phyloP scores from a whole-genome alignment of 805 yeast genomes.

The Lipomyces lipofer region DNA sequence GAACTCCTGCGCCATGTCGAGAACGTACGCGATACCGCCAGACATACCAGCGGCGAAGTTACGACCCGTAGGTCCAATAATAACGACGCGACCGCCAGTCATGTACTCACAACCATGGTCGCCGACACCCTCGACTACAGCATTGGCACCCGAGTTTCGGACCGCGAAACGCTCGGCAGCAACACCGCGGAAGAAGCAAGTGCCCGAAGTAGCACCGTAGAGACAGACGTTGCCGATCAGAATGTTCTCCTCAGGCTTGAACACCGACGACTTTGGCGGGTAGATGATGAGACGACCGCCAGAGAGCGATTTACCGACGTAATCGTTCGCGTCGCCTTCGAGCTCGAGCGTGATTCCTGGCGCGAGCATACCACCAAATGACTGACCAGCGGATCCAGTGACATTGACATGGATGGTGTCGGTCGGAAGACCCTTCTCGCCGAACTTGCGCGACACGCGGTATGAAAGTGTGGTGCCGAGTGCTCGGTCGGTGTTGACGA shows the following conservation, averaged over 20 bases:
- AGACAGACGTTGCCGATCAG: slow-evolving; percentile 96
- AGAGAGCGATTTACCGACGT: slow-evolving; percentile 94
- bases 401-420: slow-evolving; percentile 93
- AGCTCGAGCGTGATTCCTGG: slow-evolving; percentile 92
- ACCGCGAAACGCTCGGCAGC: slow-evolving; percentile 99
- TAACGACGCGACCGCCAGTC: slow-evolving; percentile 98
- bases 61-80: slow-evolving; percentile 87
- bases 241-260: slow-evolving; percentile 94
- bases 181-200: slow-evolving; percentile 91
- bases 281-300: slow-evolving; percentile 92
- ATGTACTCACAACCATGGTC: slow-evolving; percentile 99
- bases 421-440: slow-evolving; percentile 90
- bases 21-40: slow-evolving; percentile 97
- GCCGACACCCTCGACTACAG: slow-evolving; percentile 96
- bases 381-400: slow-evolving; percentile 95
- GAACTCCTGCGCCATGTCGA: slow-evolving; percentile 93
- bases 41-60: slow-evolving; percentile 98
- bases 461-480: slow-evolving; percentile 93
- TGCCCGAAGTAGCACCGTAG: slow-evolving; percentile 96
- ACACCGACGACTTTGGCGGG: slow-evolving; percentile 81
- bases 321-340: slow-evolving; percentile 97
- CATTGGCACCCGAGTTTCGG: slow-evolving; percentile 97
- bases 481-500: slow-evolving; percentile 94
- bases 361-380: slow-evolving; percentile 96
- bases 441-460: slow-evolving; percentile 88